Conservation (phyloP, 306 rosid species). For the Acacia confusa region DNA sequence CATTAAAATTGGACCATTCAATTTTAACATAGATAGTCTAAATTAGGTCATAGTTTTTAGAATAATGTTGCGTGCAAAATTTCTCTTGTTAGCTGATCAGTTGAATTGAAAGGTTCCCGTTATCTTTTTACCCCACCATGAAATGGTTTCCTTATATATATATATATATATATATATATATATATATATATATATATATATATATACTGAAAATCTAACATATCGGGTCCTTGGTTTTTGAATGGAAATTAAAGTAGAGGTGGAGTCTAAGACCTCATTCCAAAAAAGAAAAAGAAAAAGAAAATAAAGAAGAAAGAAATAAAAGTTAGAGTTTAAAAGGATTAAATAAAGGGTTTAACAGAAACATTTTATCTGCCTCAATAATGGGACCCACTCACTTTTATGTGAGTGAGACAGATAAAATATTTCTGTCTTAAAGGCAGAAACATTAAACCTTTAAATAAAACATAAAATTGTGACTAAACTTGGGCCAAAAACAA, state of each 20-base stretch:
- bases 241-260: not conserved
- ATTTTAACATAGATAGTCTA: not conserved
- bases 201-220: not conserved
- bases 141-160: too few relatives aligned
- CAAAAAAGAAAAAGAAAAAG: not conserved
- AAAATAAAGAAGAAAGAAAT: not conserved
- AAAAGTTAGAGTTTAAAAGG: not conserved
- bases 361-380: too few relatives aligned
- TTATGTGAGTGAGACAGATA: too few relatives aligned
- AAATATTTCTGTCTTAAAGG: too few relatives aligned
- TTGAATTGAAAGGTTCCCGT: not conserved
- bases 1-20: not conserved
- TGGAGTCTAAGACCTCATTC: not conserved
- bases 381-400: too few relatives aligned
- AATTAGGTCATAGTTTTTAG: not conserved
- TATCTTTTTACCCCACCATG: too few relatives aligned
- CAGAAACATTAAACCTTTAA: too few relatives aligned
- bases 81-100: not conserved
- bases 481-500: too few relatives aligned
- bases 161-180: too few relatives aligned
- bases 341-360: too few relatives aligned
- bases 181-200: too few relatives aligned
- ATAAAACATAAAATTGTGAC: not conserved
- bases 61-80: not conserved
- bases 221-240: not conserved